These are phyloP conservation scores for Pyrenophora teres DNA, from an alignment of 2,329 filamentous ascomycete species.

Conservation along the genomic window DNA sequence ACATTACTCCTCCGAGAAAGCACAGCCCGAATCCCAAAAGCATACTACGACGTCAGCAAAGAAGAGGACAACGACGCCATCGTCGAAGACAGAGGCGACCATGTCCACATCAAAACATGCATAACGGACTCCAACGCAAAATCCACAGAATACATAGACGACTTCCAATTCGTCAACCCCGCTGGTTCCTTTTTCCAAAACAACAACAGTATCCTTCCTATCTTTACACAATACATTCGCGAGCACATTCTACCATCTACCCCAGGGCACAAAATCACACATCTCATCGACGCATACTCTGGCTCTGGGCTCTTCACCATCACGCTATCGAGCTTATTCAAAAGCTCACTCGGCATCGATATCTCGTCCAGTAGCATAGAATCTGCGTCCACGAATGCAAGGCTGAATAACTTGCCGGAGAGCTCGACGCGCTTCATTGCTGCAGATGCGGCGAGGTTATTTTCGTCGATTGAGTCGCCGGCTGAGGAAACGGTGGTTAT, in stretches of 20 bases:
- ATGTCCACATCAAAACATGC: constrained; percentile 82
- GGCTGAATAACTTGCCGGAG: constrained; percentile 70
- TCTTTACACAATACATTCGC: constrained; percentile 86
- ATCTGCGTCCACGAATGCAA: constrained; percentile 78
- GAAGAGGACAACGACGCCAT: constrained; percentile 50
- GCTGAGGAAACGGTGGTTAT: constrained; percentile 88
- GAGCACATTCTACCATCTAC: constrained; percentile 68
- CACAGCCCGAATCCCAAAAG: constrained; percentile 69
- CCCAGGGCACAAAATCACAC: constrained; percentile 61
- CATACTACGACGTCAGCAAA: constrained; percentile 24
- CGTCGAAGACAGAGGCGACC: constrained; percentile 61
- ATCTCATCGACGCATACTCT: constrained; percentile 97
- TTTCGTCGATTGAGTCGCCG: constrained; percentile 74
- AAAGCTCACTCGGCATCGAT: constrained; percentile 84
- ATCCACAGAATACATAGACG: constrained; percentile 84
- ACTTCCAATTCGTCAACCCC: constrained; percentile 85
- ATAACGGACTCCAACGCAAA: constrained; percentile 83
- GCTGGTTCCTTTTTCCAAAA: constrained; percentile 98
- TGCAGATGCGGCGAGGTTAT: constrained; percentile 83
- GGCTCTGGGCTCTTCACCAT: constrained; percentile 97
- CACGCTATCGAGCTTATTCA: constrained; percentile 82
- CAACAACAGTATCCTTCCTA: constrained; percentile 94
- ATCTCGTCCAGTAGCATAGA: constrained; percentile 78
- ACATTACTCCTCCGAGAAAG: constrained; percentile 88
- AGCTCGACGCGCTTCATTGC: constrained; percentile 82